Conservation (phyloP, 257 asterid genomes). For the Hygrophila difformis region DNA sequence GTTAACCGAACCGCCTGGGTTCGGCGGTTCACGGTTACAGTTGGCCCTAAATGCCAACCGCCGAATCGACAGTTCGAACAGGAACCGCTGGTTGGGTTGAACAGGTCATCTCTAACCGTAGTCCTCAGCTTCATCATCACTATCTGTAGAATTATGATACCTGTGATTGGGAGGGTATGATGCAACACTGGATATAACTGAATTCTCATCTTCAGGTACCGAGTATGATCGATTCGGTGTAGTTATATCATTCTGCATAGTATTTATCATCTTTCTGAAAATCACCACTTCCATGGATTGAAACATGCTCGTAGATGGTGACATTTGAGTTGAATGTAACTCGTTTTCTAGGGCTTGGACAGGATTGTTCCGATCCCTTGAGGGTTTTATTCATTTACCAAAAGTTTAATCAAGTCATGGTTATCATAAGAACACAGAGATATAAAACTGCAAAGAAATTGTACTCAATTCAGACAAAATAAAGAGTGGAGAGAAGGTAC, state of each 20-base stretch:
- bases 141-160: slow-evolving; percentile 82
- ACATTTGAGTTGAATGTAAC: slow-evolving; percentile 81
- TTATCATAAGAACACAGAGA: too few relatives aligned
- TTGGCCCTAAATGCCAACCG: too few relatives aligned
- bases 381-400: too few relatives aligned
- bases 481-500: too few relatives aligned
- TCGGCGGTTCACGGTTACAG: too few relatives aligned
- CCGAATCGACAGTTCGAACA: too few relatives aligned
- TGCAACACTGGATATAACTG: slow-evolving; percentile 52
- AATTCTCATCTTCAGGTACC: slow-evolving; percentile 40
- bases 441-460: too few relatives aligned
- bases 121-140: slow-evolving; percentile 73
- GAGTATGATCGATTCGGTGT: slow-evolving; percentile 28
- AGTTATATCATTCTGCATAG: slow-evolving; percentile 23
- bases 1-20: too few relatives aligned
- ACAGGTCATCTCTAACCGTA: slow-evolving; percentile 54
- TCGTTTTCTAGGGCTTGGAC: slow-evolving; percentile 48
- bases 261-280: slow-evolving; percentile 33
- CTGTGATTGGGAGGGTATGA: slow-evolving; percentile 80
- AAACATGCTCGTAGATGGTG: slow-evolving; percentile 57
- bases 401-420: too few relatives aligned
- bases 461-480: too few relatives aligned
- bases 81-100: too few relatives aligned
- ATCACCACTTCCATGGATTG: slow-evolving; percentile 45
- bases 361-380: too few relatives aligned